phyloP scores from a whole-genome alignment of 768 basidiomycete species.

The Serendipita sp. region DNA sequence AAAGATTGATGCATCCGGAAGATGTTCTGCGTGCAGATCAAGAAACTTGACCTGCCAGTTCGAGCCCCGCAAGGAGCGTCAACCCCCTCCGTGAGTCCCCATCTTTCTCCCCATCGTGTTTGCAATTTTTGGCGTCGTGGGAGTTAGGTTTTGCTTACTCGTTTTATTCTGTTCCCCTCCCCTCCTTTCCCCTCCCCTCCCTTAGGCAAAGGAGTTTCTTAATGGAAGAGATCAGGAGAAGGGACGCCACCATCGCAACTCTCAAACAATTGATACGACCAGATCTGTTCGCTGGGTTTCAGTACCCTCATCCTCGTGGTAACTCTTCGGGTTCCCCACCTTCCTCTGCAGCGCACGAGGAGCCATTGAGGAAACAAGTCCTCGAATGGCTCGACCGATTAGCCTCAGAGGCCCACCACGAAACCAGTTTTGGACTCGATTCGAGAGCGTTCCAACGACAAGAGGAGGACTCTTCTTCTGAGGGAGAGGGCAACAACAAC shows the following conservation, averaged over 20 bases:
- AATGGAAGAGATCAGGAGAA: not conserved
- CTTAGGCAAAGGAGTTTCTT: not conserved
- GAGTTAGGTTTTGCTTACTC: too few species aligned
- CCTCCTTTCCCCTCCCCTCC: not conserved
- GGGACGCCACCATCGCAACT: not conserved
- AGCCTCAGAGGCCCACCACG: too few species aligned
- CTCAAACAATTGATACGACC: not conserved
- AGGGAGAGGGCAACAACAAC: not conserved
- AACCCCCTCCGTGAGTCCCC: not conserved
- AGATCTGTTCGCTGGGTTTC: not conserved
- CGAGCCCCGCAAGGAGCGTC: not conserved
- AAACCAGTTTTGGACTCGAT: too few species aligned
- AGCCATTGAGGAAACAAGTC: not conserved
- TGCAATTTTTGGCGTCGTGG: too few species aligned
- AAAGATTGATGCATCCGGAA: not conserved
- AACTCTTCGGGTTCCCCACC: not conserved
- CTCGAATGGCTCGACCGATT: not conserved
- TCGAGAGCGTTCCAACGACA: too few species aligned
- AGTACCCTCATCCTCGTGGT: not conserved
- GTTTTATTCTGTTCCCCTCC: not conserved
- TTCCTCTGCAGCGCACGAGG: not conserved
- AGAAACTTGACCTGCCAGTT: not conserved
- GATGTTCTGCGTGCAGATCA: not conserved
- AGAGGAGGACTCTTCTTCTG: not conserved
- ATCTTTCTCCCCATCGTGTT: not conserved